Evolutionary conservation across 2,329 filamentous ascomycete species (phyloP).

Genomic region (Cytospora leucostoma): DNA sequence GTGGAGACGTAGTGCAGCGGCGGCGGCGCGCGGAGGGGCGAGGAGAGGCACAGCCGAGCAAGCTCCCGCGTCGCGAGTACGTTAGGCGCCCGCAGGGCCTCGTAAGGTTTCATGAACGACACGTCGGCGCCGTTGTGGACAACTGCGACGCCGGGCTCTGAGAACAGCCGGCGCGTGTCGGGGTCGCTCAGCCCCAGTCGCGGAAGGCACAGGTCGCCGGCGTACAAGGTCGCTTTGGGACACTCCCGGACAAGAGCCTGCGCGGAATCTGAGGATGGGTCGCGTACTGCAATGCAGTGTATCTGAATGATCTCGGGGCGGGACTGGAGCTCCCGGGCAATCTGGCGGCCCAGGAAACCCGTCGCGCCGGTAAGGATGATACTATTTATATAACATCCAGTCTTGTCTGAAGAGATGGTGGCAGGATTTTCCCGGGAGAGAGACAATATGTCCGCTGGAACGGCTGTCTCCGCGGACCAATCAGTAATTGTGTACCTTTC

Average conservation of each 20-base stretch:
- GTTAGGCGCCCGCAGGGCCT: slow-evolving; percentile 34
- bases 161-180: slow-evolving; percentile 16
- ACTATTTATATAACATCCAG: too few relatives aligned
- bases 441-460: too few relatives aligned
- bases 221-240: slow-evolving; percentile 24
- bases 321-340: slow-evolving; percentile 41
- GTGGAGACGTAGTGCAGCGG: slow-evolving; percentile 43
- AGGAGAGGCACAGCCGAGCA: slow-evolving; percentile 28
- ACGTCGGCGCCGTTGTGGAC: slow-evolving; percentile 50
- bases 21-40: slow-evolving; percentile 31
- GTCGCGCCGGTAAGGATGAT: slow-evolving; percentile 41
- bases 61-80: slow-evolving; percentile 36
- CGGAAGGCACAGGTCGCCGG: slow-evolving; percentile 35
- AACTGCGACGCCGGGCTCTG: slow-evolving; percentile 34
- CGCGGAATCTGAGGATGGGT: not conserved
- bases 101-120: slow-evolving; percentile 39
- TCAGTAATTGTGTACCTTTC: too few relatives aligned
- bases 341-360: slow-evolving; percentile 42
- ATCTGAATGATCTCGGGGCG: slow-evolving; percentile 38
- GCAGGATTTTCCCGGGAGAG: too few relatives aligned
- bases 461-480: too few relatives aligned
- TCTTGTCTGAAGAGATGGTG: too few relatives aligned
- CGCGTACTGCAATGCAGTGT: slow-evolving; percentile 38
- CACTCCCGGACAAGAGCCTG: not conserved
- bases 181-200: slow-evolving; percentile 31